These are phyloP conservation scores for Colletotrichum lentis DNA, from an alignment of 2,329 filamentous ascomycete species.

Conservation along the genomic window DNA sequence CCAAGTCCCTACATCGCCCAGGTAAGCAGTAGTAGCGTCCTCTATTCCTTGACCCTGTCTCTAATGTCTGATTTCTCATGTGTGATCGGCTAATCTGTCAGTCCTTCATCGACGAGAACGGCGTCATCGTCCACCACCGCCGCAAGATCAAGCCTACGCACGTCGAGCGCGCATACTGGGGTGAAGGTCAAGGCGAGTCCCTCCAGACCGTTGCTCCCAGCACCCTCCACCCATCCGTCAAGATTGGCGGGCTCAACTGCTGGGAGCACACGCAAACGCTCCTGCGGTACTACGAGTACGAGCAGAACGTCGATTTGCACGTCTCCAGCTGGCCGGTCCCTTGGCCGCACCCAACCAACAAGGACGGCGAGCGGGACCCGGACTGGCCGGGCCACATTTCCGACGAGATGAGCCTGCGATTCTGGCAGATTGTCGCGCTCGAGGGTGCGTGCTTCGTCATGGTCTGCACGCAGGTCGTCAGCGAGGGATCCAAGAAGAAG, in stretches of 20 bases:
- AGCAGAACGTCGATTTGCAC: conserved; percentile 44
- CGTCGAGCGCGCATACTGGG: conserved; percentile 59
- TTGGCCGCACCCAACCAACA: conserved; percentile 38
- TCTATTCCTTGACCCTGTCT: background rate
- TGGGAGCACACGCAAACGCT: conserved; percentile 57
- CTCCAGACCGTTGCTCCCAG: conserved; percentile 60
- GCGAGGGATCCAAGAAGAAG: conserved; percentile 48
- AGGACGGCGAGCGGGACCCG: conserved; percentile 46
- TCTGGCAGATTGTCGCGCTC: conserved; percentile 54
- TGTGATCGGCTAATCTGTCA: conserved; percentile 36
- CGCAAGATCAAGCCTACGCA: conserved; percentile 62
- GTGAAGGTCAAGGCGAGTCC: conserved; percentile 65
- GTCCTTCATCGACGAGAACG: conserved; percentile 60
- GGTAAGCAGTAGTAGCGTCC: background rate
- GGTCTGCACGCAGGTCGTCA: conserved; percentile 51
- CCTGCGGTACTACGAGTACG: conserved; percentile 42
- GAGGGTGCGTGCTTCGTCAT: conserved; percentile 56
- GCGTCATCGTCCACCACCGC: conserved; percentile 55
- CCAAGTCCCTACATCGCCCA: conserved; percentile 55
- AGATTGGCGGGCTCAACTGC: conserved; percentile 63
- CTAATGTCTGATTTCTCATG: rapidly evolving
- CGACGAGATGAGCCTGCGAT: conserved; percentile 47
- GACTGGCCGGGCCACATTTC: conserved; percentile 50
- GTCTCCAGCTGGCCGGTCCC: conserved; percentile 46
- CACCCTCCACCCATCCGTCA: conserved; percentile 52